Conservation (phyloP, 2,329 filamentous ascomycete species). For the Ceratocystis alfenasii region DNA sequence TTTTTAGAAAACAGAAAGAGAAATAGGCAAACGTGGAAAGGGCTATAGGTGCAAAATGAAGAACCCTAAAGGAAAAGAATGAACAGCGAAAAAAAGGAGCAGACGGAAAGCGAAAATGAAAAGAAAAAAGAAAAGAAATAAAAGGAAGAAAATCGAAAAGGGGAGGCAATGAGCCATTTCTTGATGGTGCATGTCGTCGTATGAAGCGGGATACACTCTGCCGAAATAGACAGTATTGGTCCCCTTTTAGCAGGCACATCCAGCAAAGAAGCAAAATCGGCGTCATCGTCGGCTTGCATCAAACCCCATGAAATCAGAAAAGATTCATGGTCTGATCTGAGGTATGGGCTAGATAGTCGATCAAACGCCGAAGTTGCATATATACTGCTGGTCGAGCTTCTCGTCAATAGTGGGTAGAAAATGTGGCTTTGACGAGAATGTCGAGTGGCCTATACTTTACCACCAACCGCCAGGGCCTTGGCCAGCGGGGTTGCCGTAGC, state of each 20-base stretch:
- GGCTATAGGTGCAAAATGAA: slow-evolving; percentile 6
- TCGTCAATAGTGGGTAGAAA: background rate
- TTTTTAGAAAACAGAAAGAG: slow-evolving; percentile 17
- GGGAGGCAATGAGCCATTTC: slow-evolving; percentile 18
- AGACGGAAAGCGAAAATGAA: slow-evolving; percentile 25
- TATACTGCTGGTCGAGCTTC: background rate
- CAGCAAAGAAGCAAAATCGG: background rate
- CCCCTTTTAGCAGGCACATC: background rate
- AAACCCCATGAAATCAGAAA: background rate
- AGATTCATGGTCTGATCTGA: background rate
- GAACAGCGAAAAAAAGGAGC: slow-evolving; percentile 17
- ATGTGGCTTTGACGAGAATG: slow-evolving; percentile 1
- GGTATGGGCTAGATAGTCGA: too few relatives aligned
- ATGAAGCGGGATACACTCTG: background rate
- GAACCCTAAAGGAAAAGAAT: slow-evolving; percentile 14
- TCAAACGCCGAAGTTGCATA: background rate
- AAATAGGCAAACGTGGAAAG: slow-evolving; percentile 17
- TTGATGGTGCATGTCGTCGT: background rate
- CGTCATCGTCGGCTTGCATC: too few relatives aligned
- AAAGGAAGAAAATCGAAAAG: slow-evolving; percentile 23
- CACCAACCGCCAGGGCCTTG: slow-evolving; percentile 57
- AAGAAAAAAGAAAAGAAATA: slow-evolving; percentile 25
- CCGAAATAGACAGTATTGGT: background rate
- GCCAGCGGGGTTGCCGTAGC: slow-evolving; percentile 58
- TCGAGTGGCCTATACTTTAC: slow-evolving; percentile 32